These are phyloP conservation scores for Knufia petricola DNA, from an alignment of 2,329 filamentous ascomycete species.

Conservation along the genomic window DNA sequence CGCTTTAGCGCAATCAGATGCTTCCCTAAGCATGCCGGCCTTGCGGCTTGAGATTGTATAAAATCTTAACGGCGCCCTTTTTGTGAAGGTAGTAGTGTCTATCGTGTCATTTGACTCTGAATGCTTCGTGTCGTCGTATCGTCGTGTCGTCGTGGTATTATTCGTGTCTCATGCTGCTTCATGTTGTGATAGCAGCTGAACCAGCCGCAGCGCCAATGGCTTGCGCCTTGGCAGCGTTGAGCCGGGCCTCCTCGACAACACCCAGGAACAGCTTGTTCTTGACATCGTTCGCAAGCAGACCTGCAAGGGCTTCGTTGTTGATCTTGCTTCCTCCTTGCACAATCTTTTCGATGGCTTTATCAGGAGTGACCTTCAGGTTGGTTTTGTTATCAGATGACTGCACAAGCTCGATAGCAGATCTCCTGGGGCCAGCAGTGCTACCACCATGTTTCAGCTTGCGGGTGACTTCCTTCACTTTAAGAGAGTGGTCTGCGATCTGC, in stretches of 20 bases:
- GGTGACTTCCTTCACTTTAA: constrained; percentile 64
- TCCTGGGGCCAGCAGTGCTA: constrained; percentile 6
- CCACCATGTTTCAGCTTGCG: constrained; percentile 29
- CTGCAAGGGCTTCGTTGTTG: constrained; percentile 44
- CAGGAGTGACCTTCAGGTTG: constrained; percentile 28
- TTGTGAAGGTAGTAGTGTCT: no score
- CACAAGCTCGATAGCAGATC: constrained; percentile 19
- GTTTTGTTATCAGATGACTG: constrained; percentile 17
- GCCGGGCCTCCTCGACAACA: constrained; percentile 26
- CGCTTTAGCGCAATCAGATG: no score
- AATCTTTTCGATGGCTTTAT: constrained; percentile 43
- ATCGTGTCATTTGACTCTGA: no score
- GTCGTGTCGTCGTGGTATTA: neutral
- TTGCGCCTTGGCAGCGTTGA: constrained; percentile 13
- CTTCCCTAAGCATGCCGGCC: no score
- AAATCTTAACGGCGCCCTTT: no score
- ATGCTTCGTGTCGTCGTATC: neutral
- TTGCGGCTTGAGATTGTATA: no score
- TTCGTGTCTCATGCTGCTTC: neutral
- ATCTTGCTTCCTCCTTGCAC: constrained; percentile 50
- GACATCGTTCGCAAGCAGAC: constrained; percentile 39
- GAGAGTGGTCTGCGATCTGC: constrained; percentile 78
- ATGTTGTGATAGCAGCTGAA: constrained; percentile 1
- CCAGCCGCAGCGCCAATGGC: constrained; percentile 13
- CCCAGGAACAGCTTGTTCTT: constrained; percentile 43